Conservation (phyloP, 805 yeast species). For the Citeromyces nyonsensis region DNA sequence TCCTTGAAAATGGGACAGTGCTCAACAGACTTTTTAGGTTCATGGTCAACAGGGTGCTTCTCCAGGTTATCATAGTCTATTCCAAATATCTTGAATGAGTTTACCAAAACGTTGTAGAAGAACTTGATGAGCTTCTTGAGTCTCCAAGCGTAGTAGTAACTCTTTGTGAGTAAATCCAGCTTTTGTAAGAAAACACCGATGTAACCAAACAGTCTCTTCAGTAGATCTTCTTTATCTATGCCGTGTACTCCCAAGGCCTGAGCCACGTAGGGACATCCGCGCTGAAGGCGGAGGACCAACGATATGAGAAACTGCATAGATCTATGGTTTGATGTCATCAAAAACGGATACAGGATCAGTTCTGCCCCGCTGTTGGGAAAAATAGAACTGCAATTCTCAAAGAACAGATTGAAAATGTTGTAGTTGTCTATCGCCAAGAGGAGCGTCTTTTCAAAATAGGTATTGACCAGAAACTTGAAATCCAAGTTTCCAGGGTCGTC, state of each 20-base stretch:
- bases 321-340: constrained; percentile 37
- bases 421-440: constrained; percentile 20
- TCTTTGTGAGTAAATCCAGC: constrained; percentile 18
- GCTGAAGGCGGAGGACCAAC: constrained; percentile 28
- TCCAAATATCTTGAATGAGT: constrained; percentile 17
- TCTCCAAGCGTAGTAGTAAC: constrained; percentile 29
- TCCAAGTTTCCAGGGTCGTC: constrained; percentile 8
- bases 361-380: constrained; percentile 25
- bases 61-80: constrained; percentile 14
- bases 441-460: constrained; percentile 18
- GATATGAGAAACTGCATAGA: constrained; percentile 45
- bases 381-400: constrained; percentile 11
- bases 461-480: constrained; percentile 14
- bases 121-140: constrained; percentile 23
- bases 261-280: constrained; percentile 15
- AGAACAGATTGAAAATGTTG: constrained; percentile 14
- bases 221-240: constrained; percentile 16
- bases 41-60: not conserved
- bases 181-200: constrained; percentile 17
- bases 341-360: constrained; percentile 28
- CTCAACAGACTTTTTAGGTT: not conserved
- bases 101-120: constrained; percentile 16
- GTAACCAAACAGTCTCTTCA: constrained; percentile 16
- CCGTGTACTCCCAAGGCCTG: constrained; percentile 16
- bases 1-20: constrained; percentile 7